A percentile compares a stretch with the other conserved stretches of the same genome.
Evolutionary conservation across 2,329 filamentous ascomycete species (phyloP).

Genomic region (Phaeosphaeriaceae sp.): DNA sequence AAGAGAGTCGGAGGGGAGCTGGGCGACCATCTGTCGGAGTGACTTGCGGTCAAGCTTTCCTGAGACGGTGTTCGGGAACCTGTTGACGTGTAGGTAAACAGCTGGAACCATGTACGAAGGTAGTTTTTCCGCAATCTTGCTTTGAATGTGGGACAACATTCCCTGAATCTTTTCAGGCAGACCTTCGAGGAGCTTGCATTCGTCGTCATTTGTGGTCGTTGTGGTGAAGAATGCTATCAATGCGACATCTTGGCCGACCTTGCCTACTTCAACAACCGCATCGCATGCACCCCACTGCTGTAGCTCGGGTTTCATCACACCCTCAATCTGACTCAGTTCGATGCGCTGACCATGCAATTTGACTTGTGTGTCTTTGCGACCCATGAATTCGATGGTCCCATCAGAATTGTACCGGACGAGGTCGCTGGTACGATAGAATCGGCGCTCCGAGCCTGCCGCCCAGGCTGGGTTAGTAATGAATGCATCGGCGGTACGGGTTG

Average conservation of each 20-base stretch:
- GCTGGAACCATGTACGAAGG: slow-evolving; percentile 51
- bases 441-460: slow-evolving; percentile 11
- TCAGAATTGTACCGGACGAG: neutral
- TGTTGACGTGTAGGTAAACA: slow-evolving; percentile 46
- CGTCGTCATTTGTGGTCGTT: slow-evolving; percentile 8
- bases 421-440: slow-evolving; percentile 5
- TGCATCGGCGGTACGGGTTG: slow-evolving; percentile 28
- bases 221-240: slow-evolving; percentile 18
- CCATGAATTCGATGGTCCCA: slow-evolving; percentile 20
- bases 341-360: slow-evolving; percentile 50
- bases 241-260: slow-evolving; percentile 19
- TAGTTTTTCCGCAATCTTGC: slow-evolving; percentile 23
- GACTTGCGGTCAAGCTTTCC: slow-evolving; percentile 34
- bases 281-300: slow-evolving; percentile 12
- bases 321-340: slow-evolving; percentile 46
- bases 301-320: slow-evolving; percentile 10
- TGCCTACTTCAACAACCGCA: slow-evolving; percentile 16
- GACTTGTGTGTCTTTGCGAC: slow-evolving; percentile 25
- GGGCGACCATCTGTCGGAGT: slow-evolving; percentile 7
- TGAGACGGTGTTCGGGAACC: slow-evolving; percentile 45
- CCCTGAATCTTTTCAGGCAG: neutral
- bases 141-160: slow-evolving; percentile 9
- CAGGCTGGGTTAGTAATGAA: slow-evolving; percentile 38
- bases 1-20: no score
- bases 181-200: neutral